Percentiles rank a stretch among this genome's conserved stretches.
Conservation (phyloP, 257 asterid genomes). For the Galeopsis tetrahit region DNA sequence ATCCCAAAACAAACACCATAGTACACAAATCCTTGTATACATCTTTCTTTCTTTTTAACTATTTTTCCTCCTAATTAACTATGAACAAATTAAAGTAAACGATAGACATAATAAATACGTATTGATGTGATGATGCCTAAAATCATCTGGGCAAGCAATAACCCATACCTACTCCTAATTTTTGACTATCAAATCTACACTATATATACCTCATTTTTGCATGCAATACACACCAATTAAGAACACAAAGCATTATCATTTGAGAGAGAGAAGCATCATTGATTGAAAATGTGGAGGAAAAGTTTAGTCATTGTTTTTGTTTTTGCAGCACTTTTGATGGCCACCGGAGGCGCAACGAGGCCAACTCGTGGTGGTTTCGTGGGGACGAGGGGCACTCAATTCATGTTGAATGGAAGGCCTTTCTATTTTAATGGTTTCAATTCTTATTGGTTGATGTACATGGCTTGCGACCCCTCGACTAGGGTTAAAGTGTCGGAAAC, state of each 20-base stretch:
- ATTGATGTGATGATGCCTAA: not conserved
- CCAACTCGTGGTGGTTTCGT: constrained; percentile 31
- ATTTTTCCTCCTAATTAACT: too few species aligned
- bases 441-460: constrained; percentile 62
- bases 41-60: too few species aligned
- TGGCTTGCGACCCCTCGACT: not conserved
- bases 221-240: not conserved
- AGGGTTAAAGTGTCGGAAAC: constrained; percentile 41
- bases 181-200: not conserved
- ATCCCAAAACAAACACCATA: too few species aligned
- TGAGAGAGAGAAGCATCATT: not conserved
- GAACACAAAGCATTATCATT: not conserved
- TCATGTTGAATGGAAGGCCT: constrained; percentile 45
- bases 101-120: not conserved
- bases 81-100: too few species aligned
- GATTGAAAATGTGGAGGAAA: constrained; percentile 34
- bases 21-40: too few species aligned
- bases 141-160: constrained; percentile 29
- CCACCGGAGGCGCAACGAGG: constrained; percentile 21
- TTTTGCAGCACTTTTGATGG: constrained; percentile 22
- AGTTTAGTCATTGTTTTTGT: constrained; percentile 17
- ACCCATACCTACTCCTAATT: constrained; percentile 26
- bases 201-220: constrained; percentile 23
- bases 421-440: constrained; percentile 63
- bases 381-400: constrained; percentile 42